Conservation (phyloP, 2,329 filamentous ascomycete genomes). For the Exophiala dermatitidis region DNA sequence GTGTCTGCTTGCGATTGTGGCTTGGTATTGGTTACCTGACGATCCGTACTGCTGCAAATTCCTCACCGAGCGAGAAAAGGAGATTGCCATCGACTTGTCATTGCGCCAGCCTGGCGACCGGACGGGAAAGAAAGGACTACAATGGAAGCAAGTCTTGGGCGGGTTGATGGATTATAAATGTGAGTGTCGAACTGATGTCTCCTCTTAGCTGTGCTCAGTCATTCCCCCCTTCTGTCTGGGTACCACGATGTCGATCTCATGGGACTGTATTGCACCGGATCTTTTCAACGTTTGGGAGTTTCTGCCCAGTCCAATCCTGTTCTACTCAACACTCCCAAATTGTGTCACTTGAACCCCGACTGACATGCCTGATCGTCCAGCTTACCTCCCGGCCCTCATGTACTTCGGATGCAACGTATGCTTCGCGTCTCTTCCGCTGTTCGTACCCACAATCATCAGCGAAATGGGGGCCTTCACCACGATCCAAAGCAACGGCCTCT, state of each 20-base stretch:
- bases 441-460: constrained; percentile 56
- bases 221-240: background rate
- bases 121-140: constrained; percentile 29
- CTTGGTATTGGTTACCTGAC: constrained; percentile 47
- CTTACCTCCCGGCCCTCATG: constrained; percentile 44
- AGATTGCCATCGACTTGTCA: constrained; percentile 26
- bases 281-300: too few species aligned
- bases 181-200: constrained; percentile 30
- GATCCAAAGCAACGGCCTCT: constrained; percentile 63
- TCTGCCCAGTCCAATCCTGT: too few species aligned
- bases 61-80: constrained; percentile 37
- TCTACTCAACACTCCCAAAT: too few species aligned
- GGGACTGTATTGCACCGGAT: too few species aligned
- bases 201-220: background rate
- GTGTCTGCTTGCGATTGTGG: constrained; percentile 47
- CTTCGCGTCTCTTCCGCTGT: constrained; percentile 59
- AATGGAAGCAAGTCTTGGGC: constrained; percentile 43
- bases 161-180: constrained; percentile 42
- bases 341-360: too few species aligned
- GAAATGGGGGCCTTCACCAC: constrained; percentile 59
- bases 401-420: constrained; percentile 59
- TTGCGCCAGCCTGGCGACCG: constrained; percentile 26
- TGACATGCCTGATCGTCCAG: background rate
- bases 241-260: too few species aligned
- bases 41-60: constrained; percentile 39